Conservation (phyloP, 208 protist species). For the Trypanosoma congolense region DNA sequence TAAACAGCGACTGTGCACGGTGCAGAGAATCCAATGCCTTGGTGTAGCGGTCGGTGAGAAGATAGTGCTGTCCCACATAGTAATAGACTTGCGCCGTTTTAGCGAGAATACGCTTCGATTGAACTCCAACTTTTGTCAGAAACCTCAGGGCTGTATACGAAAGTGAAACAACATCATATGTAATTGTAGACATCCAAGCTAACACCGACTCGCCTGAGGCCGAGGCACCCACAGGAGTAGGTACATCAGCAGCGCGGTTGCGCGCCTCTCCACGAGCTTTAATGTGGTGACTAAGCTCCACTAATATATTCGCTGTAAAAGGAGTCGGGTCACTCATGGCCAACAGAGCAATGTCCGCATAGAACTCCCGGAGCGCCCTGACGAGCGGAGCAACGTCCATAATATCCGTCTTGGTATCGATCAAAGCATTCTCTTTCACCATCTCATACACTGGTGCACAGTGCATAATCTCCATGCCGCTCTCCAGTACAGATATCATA, state of each 20-base stretch:
- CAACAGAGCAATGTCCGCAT: conserved; percentile 65
- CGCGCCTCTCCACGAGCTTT: conserved; percentile 23
- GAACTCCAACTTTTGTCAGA: conserved; percentile 39
- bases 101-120: conserved; percentile 36
- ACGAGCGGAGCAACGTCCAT: conserved; percentile 35
- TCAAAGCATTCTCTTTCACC: conserved; percentile 11
- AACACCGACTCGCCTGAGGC: conserved; percentile 29
- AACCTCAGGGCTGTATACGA: conserved; percentile 77
- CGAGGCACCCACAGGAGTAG: neutral
- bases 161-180: conserved; percentile 45
- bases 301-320: conserved; percentile 52
- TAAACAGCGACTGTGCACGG: conserved; percentile 52
- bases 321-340: conserved; percentile 56
- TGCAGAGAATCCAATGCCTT: conserved; percentile 79
- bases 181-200: conserved; percentile 49
- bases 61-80: conserved; percentile 56
- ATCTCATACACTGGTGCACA: neutral
- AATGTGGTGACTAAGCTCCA: conserved; percentile 43
- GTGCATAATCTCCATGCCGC: conserved; percentile 10
- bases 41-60: conserved; percentile 60
- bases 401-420: conserved; percentile 40
- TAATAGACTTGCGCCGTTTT: conserved; percentile 76
- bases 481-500: conserved; percentile 31
- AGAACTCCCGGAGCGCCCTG: conserved; percentile 57
- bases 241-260: neutral